These are phyloP conservation scores for Aspergillus sp. DNA, from an alignment of 2,329 filamentous ascomycete species.

Conservation along the genomic window DNA sequence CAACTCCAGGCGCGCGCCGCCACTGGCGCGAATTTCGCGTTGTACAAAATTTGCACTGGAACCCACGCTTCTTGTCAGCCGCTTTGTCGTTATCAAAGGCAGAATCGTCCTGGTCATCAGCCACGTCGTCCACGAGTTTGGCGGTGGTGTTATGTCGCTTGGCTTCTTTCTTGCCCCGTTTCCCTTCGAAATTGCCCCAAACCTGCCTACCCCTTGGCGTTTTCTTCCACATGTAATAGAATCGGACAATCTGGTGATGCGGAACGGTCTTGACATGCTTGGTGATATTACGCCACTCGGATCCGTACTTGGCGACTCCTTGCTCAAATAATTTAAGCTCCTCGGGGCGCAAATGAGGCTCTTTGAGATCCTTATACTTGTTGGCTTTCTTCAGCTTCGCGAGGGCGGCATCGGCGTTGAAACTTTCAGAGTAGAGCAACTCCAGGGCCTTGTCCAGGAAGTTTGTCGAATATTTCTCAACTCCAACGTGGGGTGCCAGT, in stretches of 20 bases:
- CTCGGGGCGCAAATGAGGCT: constrained; percentile 71
- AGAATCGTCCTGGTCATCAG: constrained; percentile 88
- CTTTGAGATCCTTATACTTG: constrained; percentile 68
- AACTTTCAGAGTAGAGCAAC: constrained; percentile 66
- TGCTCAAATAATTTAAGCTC: constrained; percentile 92
- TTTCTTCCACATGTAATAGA: constrained; percentile 99
- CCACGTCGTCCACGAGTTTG: constrained; percentile 86
- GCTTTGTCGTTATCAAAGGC: constrained; percentile 92
- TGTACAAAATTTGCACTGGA: constrained; percentile 90
- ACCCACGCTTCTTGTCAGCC: constrained; percentile 68
- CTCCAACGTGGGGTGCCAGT: constrained; percentile 62
- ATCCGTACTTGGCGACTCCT: constrained; percentile 82
- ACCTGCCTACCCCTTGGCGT: constrained; percentile 77
- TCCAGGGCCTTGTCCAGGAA: constrained; percentile 78
- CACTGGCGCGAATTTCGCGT: constrained; percentile 79
- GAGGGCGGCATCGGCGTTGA: constrained; percentile 66
- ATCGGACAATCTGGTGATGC: constrained; percentile 77
- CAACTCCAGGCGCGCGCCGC: constrained; percentile 78
- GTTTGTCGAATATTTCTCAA: constrained; percentile 76
- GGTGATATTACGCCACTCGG: constrained; percentile 77
- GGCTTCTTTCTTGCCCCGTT: constrained; percentile 85
- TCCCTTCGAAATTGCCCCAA: constrained; percentile 82
- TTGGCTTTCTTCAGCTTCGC: constrained; percentile 64
- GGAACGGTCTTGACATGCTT: constrained; percentile 75
- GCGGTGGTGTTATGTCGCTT: constrained; percentile 59